phyloP scores from a whole-genome alignment of 352 stramenopile genomes.

The Pythium vanterpoolii region DNA sequence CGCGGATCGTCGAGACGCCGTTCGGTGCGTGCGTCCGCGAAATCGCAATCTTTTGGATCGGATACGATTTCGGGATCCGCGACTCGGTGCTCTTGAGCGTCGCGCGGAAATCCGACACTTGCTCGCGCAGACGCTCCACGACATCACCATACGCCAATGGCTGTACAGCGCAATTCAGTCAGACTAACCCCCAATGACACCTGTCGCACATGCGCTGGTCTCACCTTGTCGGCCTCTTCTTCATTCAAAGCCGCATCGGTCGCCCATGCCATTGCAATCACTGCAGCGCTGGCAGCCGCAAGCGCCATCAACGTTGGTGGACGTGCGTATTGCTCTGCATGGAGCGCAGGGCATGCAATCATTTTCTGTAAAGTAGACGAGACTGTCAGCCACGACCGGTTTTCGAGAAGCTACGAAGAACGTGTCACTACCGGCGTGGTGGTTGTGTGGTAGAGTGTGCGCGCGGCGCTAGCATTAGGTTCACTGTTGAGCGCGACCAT shows the following conservation, averaged over 20 bases:
- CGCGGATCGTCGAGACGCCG: constrained; percentile 78
- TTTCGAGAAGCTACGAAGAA: not conserved
- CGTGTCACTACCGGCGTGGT: not conserved
- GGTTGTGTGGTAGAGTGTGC: not conserved
- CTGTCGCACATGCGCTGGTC: not conserved
- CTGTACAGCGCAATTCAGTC: constrained; percentile 21
- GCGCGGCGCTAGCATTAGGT: not conserved
- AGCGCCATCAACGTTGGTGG: not conserved
- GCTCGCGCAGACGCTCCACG: constrained; percentile 63
- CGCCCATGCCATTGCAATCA: not conserved
- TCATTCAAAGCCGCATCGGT: constrained; percentile 2
- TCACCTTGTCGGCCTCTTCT: constrained; percentile 18
- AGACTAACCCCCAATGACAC: not conserved
- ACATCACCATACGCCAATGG: constrained; percentile 59
- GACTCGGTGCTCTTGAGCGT: constrained; percentile 72
- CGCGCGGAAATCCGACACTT: constrained; percentile 73
- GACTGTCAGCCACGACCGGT: not conserved
- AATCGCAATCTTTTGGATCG: constrained; percentile 82
- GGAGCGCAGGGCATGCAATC: not conserved
- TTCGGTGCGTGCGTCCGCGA: constrained; percentile 77
- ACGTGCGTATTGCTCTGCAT: not conserved
- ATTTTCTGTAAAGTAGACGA: not conserved
- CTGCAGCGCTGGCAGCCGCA: constrained; percentile 3
- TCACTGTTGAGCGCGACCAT: not conserved
- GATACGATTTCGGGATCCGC: constrained; percentile 69